phyloP scores from a whole-genome alignment of 306 rosid species.

The Macrotyloma uniflorum region DNA sequence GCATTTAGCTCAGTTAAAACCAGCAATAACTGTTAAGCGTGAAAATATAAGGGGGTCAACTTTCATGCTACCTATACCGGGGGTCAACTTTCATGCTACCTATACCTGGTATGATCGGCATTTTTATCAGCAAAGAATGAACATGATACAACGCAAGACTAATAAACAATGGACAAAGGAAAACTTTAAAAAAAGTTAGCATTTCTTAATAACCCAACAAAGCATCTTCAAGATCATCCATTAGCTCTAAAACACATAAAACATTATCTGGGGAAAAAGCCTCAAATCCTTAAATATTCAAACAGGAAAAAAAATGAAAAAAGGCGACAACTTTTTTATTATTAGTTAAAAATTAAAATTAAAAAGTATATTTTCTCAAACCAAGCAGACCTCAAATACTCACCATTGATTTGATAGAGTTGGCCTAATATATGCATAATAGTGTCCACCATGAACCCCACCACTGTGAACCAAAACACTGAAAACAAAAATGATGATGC shows the following conservation, averaged over 20 bases:
- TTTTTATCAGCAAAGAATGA: not conserved
- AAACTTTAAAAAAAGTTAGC: not conserved
- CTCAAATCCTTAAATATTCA: not conserved
- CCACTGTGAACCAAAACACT: conserved; percentile 22
- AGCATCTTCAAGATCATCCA: not conserved
- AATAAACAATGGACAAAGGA: not conserved
- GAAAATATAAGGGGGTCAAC: not conserved
- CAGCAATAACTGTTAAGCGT: not conserved
- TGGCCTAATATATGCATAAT: conserved; percentile 12
- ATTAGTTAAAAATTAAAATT: not conserved
- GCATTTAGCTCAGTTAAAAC: not conserved
- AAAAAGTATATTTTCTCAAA: not conserved
- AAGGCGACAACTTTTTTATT: not conserved
- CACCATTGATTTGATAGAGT: conserved; percentile 7
- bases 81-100: not conserved
- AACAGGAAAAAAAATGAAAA: not conserved
- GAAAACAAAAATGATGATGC: not conserved
- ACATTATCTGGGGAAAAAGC: not conserved
- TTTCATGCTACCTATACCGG: too few species aligned
- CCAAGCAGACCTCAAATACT: not conserved
- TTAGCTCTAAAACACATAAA: not conserved
- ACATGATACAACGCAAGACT: not conserved
- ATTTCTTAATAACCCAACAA: not conserved
- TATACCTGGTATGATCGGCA: not conserved
- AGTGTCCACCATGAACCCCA: conserved; percentile 15